phyloP scores from a whole-genome alignment of 129 eudicot species.

The Tagetes patula region DNA sequence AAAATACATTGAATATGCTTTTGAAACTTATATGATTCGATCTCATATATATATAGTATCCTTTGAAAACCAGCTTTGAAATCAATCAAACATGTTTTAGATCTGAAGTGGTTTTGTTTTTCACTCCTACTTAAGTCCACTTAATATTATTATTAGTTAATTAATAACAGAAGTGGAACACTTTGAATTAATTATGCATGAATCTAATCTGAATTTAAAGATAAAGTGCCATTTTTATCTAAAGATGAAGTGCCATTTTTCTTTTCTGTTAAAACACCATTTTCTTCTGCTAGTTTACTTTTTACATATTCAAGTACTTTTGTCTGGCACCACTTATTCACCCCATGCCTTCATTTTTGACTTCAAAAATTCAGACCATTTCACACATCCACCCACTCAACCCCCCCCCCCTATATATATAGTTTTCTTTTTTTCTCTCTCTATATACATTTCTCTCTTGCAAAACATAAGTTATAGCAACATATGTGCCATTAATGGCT shows the following conservation, averaged over 20 bases:
- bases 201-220: background rate
- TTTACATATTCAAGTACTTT: constrained; percentile 27
- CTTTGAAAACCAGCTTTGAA: too few relatives aligned
- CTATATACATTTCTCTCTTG: background rate
- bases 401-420: background rate
- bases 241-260: constrained; percentile 27
- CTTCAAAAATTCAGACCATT: constrained; percentile 33
- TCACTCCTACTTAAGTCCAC: too few relatives aligned
- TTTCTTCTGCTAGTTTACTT: constrained; percentile 21
- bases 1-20: too few relatives aligned
- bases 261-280: constrained; percentile 35
- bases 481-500: constrained; percentile 46
- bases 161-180: background rate
- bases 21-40: too few relatives aligned
- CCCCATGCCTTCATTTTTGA: constrained; percentile 30
- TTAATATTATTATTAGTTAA: background rate
- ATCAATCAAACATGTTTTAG: too few relatives aligned
- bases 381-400: constrained; percentile 25
- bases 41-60: too few relatives aligned
- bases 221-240: background rate
- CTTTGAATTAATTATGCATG: background rate
- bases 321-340: constrained; percentile 39
- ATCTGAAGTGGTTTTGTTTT: too few relatives aligned
- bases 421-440: constrained; percentile 7
- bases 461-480: background rate